Evolutionary conservation across 2,329 filamentous ascomycete genomes (phyloP).

Genomic region (Botrytis aclada): DNA sequence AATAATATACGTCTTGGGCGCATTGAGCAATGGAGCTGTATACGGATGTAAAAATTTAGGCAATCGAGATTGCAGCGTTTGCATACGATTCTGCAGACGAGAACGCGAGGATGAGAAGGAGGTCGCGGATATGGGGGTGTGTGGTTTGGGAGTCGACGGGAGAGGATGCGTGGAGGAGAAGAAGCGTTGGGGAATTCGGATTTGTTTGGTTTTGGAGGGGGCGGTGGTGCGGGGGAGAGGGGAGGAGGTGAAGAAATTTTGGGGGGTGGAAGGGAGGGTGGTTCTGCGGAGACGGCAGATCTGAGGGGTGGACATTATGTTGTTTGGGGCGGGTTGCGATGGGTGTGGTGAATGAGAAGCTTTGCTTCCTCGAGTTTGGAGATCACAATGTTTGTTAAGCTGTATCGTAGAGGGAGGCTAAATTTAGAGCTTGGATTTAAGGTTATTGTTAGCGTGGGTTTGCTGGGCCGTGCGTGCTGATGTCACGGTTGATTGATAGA

Average conservation of each 20-base stretch:
- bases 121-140: not conserved
- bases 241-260: not conserved
- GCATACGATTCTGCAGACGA: not conserved
- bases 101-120: not conserved
- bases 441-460: not conserved
- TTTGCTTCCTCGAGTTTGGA: not conserved
- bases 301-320: not conserved
- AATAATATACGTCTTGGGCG: slow-evolving; percentile 77
- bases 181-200: not conserved
- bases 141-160: not conserved
- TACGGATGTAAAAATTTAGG: slow-evolving; percentile 68
- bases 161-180: not conserved
- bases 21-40: slow-evolving; percentile 65
- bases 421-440: not conserved
- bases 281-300: not conserved
- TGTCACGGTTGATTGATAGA: not conserved
- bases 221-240: not conserved
- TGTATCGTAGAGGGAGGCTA: not conserved
- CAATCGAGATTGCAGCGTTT: slow-evolving; percentile 24
- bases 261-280: not conserved
- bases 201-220: not conserved
- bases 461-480: not conserved
- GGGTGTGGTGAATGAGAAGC: not conserved
- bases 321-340: not conserved
- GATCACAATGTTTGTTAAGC: not conserved